These are phyloP conservation scores for Bacidia rubella DNA, from an alignment of 495 filamentous ascomycete genomes.

Conservation along the genomic window DNA sequence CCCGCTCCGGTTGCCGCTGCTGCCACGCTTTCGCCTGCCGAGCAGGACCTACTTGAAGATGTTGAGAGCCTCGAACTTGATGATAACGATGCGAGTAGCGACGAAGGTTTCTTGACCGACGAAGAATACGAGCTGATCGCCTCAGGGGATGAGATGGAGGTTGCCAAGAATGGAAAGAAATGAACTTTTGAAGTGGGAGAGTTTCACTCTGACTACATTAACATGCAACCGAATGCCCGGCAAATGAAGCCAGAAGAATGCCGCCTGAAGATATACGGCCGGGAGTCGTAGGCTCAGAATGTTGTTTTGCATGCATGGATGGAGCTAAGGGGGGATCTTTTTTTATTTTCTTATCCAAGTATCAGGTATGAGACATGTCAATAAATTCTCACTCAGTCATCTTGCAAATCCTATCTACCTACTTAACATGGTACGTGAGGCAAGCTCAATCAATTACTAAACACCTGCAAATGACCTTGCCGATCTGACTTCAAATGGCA, in stretches of 20 bases:
- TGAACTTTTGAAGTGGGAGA: neutral
- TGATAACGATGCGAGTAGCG: conserved; percentile 39
- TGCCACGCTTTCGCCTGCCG: conserved; percentile 27
- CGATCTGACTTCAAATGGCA: too few species aligned
- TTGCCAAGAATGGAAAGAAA: conserved; percentile 20
- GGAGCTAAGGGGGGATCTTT: conserved; percentile 34
- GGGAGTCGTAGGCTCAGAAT: neutral
- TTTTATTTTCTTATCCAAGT: too few species aligned
- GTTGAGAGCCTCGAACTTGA: conserved; percentile 51
- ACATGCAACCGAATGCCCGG: too few species aligned
- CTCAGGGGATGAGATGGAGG: conserved; percentile 75
- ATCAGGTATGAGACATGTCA: too few species aligned
- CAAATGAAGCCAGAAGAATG: too few species aligned
- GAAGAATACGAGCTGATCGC: conserved; percentile 97
- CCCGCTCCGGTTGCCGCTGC: conserved; percentile 20
- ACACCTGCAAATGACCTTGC: too few species aligned
- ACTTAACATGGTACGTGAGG: too few species aligned
- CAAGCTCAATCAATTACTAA: too few species aligned
- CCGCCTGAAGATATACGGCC: neutral
- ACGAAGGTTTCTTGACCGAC: conserved; percentile 72
- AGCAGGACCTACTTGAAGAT: conserved; percentile 47
- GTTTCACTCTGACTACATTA: too few species aligned
- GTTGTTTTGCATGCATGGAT: neutral
- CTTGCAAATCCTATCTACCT: too few species aligned
- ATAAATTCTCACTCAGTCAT: too few species aligned